A percentile compares a stretch with the other conserved stretches of the same genome.
Conservation (phyloP, 164 flowering plant genomes). For the Vitis vinifera region DNA sequence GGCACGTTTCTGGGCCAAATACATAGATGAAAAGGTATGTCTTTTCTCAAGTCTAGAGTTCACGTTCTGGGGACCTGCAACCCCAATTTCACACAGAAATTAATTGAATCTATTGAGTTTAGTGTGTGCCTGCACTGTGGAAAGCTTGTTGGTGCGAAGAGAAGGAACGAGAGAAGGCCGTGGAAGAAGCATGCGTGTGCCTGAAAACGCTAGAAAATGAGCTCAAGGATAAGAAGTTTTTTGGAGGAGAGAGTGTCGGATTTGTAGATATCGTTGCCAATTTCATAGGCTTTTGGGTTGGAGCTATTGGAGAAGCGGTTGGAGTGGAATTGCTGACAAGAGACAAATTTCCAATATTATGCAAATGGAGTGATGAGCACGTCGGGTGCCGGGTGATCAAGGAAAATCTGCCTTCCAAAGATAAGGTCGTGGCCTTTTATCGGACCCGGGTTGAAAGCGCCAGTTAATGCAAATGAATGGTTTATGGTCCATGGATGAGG, state of each 20-base stretch:
- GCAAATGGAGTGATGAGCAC: conserved; percentile 36
- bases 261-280: conserved; percentile 38
- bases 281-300: conserved; percentile 30
- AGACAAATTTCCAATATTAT: conserved; percentile 38
- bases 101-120: neutral
- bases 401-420: conserved; percentile 39
- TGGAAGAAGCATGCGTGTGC: conserved; percentile 28
- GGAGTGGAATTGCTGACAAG: conserved; percentile 32
- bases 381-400: conserved; percentile 18
- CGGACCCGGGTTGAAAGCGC: conserved; percentile 5
- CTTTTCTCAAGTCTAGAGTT: no score
- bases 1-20: conserved; percentile 44
- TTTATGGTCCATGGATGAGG: no score
- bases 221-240: conserved; percentile 40
- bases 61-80: no score
- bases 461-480: conserved; percentile 1
- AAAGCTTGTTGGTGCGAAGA: conserved; percentile 17
- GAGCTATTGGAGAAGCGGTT: conserved; percentile 20
- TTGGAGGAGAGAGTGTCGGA: conserved; percentile 49
- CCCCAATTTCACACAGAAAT: no score
- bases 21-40: conserved; percentile 30
- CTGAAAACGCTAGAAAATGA: conserved; percentile 37
- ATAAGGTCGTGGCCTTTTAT: conserved; percentile 13
- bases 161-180: conserved; percentile 24
- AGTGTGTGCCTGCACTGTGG: conserved; percentile 24